Evolutionary conservation across 495 filamentous ascomycete species (phyloP), one percentile per base, ranked within the genome.

Genomic region (Evansstolkia leycettana): DNA sequence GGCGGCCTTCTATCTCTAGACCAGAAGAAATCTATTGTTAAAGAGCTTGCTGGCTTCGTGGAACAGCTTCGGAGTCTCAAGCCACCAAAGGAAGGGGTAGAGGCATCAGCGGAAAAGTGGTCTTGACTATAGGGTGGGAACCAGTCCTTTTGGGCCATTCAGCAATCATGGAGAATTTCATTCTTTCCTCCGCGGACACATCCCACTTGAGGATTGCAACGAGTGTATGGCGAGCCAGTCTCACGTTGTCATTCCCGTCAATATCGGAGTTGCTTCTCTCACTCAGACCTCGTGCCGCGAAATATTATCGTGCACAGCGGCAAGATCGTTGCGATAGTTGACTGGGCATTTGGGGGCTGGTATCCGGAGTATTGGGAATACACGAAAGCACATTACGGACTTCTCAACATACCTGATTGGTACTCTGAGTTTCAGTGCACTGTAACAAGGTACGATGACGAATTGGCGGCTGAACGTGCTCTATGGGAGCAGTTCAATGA

Each of bases 281-380:
- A 28, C 40, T 13, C 18, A 25, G 38, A 9, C 34, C 38, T 14
- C 23, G 31, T 5, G 28, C 26, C 26, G 34, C 20, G 20, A 23
- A 23, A 23, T 9, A 23, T 23, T 9, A 9, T 23, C 5, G 20
- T 23, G 9, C 5, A 23, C 9, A 9, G 20, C 20, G 20, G 20
- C 9, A 23, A 23, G 20, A 23, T 23, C 9, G 20, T 23, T 23
- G 20, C 20, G 5, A 23, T 23, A 5, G 9, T 23, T 23, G 20
- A 23, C 9, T 23, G 20, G 20, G 4, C 4, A 23, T 23, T 23
- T 23, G 20, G 20, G 9, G 20, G 20, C 20, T 23, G 20, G 20
- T 23, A 23, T 23, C 20, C 9, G 9, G 20, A 23, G 20, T 23
- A 23, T 9, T 23, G 20, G 20, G 20, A 23, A 9, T 23, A 23